These are phyloP conservation scores for Lanmaoa rubissima DNA, from an alignment of 768 basidiomycete species.

Conservation along the genomic window DNA sequence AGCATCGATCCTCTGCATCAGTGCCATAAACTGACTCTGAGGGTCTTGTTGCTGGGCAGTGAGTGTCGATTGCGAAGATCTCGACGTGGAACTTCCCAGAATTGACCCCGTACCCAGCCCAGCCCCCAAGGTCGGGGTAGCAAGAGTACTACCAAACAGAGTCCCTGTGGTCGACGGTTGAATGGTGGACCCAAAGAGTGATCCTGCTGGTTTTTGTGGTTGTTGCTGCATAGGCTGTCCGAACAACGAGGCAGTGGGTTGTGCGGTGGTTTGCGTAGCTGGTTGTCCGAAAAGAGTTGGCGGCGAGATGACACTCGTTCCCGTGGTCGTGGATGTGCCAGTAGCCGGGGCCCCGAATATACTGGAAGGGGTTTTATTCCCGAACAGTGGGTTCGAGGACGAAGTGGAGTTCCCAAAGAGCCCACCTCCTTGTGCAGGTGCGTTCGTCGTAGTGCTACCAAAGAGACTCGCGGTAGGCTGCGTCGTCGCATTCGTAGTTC, in stretches of 20 bases:
- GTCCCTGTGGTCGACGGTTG: conserved; percentile 28
- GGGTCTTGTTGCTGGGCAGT: conserved; percentile 56
- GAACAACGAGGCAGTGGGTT: conserved; percentile 20
- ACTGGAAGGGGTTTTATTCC: conserved; percentile 32
- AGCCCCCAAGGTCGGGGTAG: conserved; percentile 34
- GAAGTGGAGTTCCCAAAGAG: conserved; percentile 28
- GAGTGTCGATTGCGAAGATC: conserved; percentile 36
- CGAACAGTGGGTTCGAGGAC: conserved; percentile 36
- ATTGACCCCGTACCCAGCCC: conserved; percentile 22
- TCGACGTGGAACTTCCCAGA: conserved; percentile 31
- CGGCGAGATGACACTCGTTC: conserved; percentile 16
- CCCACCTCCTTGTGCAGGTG: conserved; percentile 21
- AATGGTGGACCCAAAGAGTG: conserved; percentile 32
- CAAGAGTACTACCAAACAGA: conserved; percentile 37
- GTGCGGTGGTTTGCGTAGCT: conserved; percentile 13
- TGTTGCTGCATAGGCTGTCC: conserved; percentile 25
- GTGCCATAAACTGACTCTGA: conserved; percentile 52
- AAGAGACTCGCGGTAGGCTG: conserved; percentile 28
- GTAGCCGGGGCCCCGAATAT: conserved; percentile 31
- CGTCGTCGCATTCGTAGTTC: conserved; percentile 14
- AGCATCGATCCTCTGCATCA: conserved; percentile 59
- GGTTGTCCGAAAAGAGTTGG: conserved; percentile 35
- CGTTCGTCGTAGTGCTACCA: conserved; percentile 20
- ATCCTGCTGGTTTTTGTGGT: conserved; percentile 21
- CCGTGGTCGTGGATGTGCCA: conserved; percentile 4